Conservation (phyloP, 2,329 filamentous ascomycete species). For the Xylaria sp. region DNA sequence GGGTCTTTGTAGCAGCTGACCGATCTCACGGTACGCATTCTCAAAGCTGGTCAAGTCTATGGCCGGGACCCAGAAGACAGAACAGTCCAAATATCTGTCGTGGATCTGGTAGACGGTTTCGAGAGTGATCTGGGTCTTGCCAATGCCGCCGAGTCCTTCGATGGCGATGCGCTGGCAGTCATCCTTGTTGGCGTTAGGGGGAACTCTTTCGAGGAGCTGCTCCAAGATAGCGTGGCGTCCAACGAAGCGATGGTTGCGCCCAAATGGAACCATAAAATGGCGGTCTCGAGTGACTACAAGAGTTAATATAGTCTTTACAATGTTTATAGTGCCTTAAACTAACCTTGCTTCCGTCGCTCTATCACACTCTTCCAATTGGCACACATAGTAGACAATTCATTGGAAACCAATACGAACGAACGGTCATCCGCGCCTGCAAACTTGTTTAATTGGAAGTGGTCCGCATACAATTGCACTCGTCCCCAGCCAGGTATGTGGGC, state of each 20-base stretch:
- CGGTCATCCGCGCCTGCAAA: conserved; percentile 19
- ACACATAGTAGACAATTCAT: conserved; percentile 17
- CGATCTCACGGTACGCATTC: conserved; percentile 46
- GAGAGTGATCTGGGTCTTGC: conserved; percentile 30
- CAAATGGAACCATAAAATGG: conserved; percentile 36
- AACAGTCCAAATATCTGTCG: conserved; percentile 17
- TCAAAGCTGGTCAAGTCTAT: conserved; percentile 20
- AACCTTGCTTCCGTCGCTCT: conserved; percentile 17
- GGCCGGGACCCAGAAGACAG: conserved; percentile 31
- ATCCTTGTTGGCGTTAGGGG: conserved; percentile 26
- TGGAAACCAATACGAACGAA: conserved; percentile 17
- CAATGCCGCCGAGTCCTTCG: conserved; percentile 29
- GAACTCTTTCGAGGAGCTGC: conserved; percentile 27
- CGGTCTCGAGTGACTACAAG: conserved; percentile 1
- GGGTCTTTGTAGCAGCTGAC: conserved; percentile 43
- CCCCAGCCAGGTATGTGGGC: conserved; percentile 19
- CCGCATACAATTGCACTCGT: conserved; percentile 3
- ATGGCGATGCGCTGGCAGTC: conserved; percentile 46
- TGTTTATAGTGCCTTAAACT: not conserved
- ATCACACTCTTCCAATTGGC: conserved; percentile 8
- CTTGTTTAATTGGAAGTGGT: conserved; percentile 30
- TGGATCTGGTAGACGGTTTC: conserved; percentile 19
- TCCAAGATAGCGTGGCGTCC: conserved; percentile 30
- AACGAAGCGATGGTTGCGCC: conserved; percentile 38
- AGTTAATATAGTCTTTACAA: conserved; percentile 12